phyloP scores from a whole-genome alignment of 179 eudicot genomes.

The Patellifolia procumbens region DNA sequence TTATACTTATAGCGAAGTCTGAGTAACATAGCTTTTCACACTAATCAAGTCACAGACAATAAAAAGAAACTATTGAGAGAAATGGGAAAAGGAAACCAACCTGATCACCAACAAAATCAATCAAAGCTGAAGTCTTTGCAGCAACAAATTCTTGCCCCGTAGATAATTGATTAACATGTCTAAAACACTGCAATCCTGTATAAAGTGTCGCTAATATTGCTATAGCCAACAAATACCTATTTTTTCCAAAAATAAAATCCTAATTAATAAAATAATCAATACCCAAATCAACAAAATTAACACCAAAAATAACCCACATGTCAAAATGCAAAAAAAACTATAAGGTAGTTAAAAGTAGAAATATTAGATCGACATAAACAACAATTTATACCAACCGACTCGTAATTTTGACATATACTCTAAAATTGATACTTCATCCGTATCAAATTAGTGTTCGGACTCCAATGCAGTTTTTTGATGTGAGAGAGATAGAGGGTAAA shows the following conservation, averaged over 20 bases:
- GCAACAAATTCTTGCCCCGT: slow-evolving; percentile 27
- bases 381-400: not conserved
- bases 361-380: not conserved
- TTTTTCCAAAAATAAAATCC: not conserved
- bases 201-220: slow-evolving; percentile 47
- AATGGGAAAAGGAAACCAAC: not conserved
- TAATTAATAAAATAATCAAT: not conserved
- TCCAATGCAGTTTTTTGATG: too few species aligned
- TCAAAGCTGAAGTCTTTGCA: slow-evolving; percentile 34
- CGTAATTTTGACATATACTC: too few species aligned
- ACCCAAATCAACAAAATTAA: not conserved
- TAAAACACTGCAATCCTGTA: slow-evolving; percentile 41
- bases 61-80: not conserved
- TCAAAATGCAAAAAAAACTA: too few species aligned
- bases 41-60: not conserved
- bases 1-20: too few species aligned
- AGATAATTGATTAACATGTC: slow-evolving; percentile 28
- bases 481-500: too few species aligned
- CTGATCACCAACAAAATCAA: slow-evolving; percentile 56
- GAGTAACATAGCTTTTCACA: too few species aligned
- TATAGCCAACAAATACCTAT: slow-evolving; percentile 45
- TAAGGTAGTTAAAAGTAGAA: too few species aligned
- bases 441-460: too few species aligned
- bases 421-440: too few species aligned
- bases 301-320: too few species aligned